Conservation (phyloP, 2,329 filamentous ascomycete species). For the Bipolaris cookei region DNA sequence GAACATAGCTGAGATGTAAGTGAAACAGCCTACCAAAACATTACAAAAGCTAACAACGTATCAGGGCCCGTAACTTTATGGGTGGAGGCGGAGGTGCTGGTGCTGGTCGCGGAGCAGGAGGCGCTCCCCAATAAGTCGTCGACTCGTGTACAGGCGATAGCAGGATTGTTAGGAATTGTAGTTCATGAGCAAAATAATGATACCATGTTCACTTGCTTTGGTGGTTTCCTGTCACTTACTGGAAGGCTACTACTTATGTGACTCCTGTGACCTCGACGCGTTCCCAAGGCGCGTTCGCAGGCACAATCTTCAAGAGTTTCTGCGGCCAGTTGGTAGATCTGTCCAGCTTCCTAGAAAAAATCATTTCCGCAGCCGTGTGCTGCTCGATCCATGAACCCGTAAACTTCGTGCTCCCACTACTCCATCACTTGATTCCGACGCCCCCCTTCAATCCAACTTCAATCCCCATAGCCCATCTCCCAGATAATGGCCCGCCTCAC, state of each 20-base stretch:
- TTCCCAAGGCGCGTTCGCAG: not conserved
- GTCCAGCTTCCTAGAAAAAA: not conserved
- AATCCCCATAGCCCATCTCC: constrained; percentile 93
- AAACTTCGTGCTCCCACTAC: not conserved
- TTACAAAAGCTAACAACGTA: constrained; percentile 9
- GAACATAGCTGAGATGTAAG: constrained; percentile 90
- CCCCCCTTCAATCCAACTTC: constrained; percentile 57
- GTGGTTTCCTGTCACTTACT: not conserved
- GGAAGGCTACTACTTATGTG: not conserved
- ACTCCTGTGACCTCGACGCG: not conserved
- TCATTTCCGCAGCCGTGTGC: not conserved
- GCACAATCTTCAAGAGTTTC: not conserved
- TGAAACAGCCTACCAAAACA: constrained; percentile 26
- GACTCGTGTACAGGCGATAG: not conserved
- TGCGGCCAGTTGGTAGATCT: not conserved
- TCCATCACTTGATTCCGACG: not conserved
- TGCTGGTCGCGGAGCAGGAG: constrained; percentile 29
- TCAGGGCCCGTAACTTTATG: constrained; percentile 72
- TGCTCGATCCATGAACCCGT: not conserved
- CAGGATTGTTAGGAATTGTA: not conserved
- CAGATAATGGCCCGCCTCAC: constrained; percentile 91
- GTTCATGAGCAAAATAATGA: constrained; percentile 37
- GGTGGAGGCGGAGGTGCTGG: constrained; percentile 49
- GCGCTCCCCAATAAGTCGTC: constrained; percentile 26
- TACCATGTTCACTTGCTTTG: constrained; percentile 31